phyloP scores from a whole-genome alignment of 345 rosid genomes.

The Eucalyptus tenuipes region DNA sequence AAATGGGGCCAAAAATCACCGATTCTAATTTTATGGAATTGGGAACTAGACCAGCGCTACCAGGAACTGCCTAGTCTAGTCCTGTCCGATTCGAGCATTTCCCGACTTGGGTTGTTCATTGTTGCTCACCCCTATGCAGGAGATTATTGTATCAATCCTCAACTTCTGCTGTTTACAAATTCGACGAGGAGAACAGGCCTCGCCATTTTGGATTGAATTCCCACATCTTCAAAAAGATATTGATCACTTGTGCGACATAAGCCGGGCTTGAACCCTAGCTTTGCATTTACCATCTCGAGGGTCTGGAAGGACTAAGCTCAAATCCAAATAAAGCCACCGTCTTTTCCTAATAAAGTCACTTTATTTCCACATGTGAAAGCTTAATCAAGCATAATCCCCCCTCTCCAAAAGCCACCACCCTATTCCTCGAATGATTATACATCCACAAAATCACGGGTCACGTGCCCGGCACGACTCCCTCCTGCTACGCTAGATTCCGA shows the following conservation, averaged over 20 bases:
- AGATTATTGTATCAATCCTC: not conserved
- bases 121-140: too few relatives aligned
- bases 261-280: not conserved
- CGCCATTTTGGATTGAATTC: rapidly evolving
- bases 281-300: rapidly evolving
- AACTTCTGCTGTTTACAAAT: rapidly evolving
- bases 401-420: not conserved
- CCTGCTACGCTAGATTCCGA: not conserved
- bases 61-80: rapidly evolving
- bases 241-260: rapidly evolving
- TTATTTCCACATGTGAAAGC: not conserved
- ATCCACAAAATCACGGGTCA: not conserved
- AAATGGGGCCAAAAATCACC: rapidly evolving
- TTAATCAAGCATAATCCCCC: not conserved
- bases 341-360: not conserved
- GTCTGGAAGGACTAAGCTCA: not conserved
- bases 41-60: rapidly evolving
- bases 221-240: rapidly evolving
- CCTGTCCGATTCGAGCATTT: rapidly evolving
- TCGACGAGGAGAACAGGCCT: rapidly evolving
- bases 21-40: too few relatives aligned
- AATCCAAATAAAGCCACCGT: not conserved
- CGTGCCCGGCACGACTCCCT: not conserved
- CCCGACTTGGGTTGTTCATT: too few relatives aligned
- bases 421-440: not conserved